A percentile compares a stretch with the other conserved stretches of the same genome.
Conservation (phyloP, 768 basidiomycete species). For the Lactifluus volemus region DNA sequence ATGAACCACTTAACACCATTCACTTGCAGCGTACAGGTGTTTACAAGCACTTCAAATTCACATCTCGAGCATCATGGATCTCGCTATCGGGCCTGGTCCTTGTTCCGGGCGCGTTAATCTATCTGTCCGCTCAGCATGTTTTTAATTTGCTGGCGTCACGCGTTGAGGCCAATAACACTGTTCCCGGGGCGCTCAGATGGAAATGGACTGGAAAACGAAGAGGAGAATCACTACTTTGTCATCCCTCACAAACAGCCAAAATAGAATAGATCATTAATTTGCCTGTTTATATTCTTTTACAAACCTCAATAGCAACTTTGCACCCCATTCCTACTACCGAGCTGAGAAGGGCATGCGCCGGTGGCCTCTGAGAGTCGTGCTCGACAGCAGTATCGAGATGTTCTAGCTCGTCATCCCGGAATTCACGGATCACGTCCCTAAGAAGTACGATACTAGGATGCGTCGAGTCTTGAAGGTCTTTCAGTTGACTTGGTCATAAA, state of each 20-base stretch:
- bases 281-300: slow-evolving; percentile 56
- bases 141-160: no score
- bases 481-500: slow-evolving; percentile 57
- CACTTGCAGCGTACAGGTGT: no score
- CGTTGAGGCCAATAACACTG: no score
- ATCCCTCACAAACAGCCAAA: slow-evolving; percentile 12
- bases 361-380: slow-evolving; percentile 80
- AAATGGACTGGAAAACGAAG: slow-evolving; percentile 45
- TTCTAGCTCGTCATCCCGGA: slow-evolving; percentile 91
- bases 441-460: slow-evolving; percentile 78
- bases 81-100: no score
- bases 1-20: no score
- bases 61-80: no score
- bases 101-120: no score
- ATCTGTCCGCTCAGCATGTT: no score
- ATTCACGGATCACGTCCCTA: slow-evolving; percentile 64
- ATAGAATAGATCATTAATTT: slow-evolving; percentile 3
- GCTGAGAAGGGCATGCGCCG: slow-evolving; percentile 84
- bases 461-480: slow-evolving; percentile 55
- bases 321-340: slow-evolving; percentile 80
- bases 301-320: slow-evolving; percentile 82
- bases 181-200: slow-evolving; percentile 27
- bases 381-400: slow-evolving; percentile 75
- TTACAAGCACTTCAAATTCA: no score
- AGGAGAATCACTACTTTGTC: slow-evolving; percentile 31